Evolutionary conservation across 2,329 filamentous ascomycete genomes (phyloP).

Genomic region (Periconia digitata): DNA sequence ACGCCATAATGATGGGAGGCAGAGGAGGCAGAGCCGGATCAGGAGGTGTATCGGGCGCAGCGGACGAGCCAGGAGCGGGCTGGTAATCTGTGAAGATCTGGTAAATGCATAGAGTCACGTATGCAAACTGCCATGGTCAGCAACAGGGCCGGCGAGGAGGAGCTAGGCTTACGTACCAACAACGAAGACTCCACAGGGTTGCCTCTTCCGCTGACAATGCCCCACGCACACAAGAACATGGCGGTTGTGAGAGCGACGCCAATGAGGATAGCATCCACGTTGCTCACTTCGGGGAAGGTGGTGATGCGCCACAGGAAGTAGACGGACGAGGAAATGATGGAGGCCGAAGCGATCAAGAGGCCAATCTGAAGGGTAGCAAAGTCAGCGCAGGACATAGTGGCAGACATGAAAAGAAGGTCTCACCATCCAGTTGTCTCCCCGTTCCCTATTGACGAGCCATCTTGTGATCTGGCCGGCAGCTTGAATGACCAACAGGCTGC

Average conservation of each 20-base stretch:
- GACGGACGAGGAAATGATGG: constrained; percentile 87
- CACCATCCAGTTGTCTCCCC: constrained; percentile 96
- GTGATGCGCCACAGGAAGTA: constrained; percentile 97
- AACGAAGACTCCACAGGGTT: constrained; percentile 95
- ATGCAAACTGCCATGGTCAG: constrained; percentile 67
- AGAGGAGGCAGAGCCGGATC: constrained; percentile 95
- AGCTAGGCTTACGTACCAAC: constrained; percentile 50
- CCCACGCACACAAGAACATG: constrained; percentile 89
- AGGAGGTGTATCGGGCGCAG: constrained; percentile 54
- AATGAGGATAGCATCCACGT: constrained; percentile 88
- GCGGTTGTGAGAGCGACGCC: constrained; percentile 90
- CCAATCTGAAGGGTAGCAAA: constrained; percentile 69
- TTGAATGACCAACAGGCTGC: constrained; percentile 93
- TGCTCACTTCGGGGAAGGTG: constrained; percentile 89
- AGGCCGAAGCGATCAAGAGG: constrained; percentile 83
- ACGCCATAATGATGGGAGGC: constrained; percentile 97
- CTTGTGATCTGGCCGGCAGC: constrained; percentile 90
- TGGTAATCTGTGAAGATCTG: constrained; percentile 99
- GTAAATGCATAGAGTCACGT: constrained; percentile 97
- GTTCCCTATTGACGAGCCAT: constrained; percentile 90
- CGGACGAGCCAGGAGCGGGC: constrained; percentile 65
- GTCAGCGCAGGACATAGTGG: background rate
- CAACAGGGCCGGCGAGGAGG: background rate
- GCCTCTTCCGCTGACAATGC: constrained; percentile 88
- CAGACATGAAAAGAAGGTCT: constrained; percentile 37